These are phyloP conservation scores for Mycena vitilis DNA, from an alignment of 768 basidiomycete species.

Conservation along the genomic window DNA sequence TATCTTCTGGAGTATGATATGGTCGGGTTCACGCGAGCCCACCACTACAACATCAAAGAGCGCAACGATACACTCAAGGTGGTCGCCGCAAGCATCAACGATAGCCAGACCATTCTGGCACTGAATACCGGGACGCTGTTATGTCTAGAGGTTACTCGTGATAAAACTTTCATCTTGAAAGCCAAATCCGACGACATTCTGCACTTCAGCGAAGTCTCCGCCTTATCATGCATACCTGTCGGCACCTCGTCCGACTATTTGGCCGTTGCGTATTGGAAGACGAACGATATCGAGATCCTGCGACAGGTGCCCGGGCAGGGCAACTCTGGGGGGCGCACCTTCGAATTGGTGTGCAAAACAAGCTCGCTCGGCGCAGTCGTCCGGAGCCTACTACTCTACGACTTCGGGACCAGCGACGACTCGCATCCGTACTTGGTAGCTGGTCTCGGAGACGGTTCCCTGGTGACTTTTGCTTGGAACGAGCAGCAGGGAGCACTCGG, in stretches of 20 bases:
- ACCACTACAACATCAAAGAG: constrained; percentile 50
- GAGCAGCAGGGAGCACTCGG: constrained; percentile 44
- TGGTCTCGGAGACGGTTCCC: constrained; percentile 81
- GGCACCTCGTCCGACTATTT: constrained; percentile 60
- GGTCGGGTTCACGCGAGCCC: constrained; percentile 52
- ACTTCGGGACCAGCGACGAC: constrained; percentile 63
- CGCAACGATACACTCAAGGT: constrained; percentile 54
- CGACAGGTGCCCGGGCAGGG: constrained; percentile 26
- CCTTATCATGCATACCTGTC: constrained; percentile 72
- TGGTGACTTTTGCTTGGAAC: constrained; percentile 68
- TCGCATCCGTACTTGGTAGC: constrained; percentile 70
- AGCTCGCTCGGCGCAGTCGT: constrained; percentile 54
- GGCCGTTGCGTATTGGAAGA: constrained; percentile 83
- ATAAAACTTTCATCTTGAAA: constrained; percentile 38
- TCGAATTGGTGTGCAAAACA: constrained; percentile 50
- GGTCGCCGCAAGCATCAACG: constrained; percentile 76
- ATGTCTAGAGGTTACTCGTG: constrained; percentile 60
- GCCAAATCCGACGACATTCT: constrained; percentile 29
- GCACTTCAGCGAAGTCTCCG: constrained; percentile 66
- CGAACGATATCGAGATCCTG: constrained; percentile 71
- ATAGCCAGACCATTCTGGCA: constrained; percentile 75
- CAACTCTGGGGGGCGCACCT: constrained; percentile 1
- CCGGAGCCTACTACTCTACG: constrained; percentile 63
- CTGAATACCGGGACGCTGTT: constrained; percentile 64
- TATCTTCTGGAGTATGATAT: constrained; percentile 68